Evolutionary conservation across 2,329 filamentous ascomycete species (phyloP), one percentile per base, ranked within the genome.

Genomic region (Magnaporthales sp.): DNA sequence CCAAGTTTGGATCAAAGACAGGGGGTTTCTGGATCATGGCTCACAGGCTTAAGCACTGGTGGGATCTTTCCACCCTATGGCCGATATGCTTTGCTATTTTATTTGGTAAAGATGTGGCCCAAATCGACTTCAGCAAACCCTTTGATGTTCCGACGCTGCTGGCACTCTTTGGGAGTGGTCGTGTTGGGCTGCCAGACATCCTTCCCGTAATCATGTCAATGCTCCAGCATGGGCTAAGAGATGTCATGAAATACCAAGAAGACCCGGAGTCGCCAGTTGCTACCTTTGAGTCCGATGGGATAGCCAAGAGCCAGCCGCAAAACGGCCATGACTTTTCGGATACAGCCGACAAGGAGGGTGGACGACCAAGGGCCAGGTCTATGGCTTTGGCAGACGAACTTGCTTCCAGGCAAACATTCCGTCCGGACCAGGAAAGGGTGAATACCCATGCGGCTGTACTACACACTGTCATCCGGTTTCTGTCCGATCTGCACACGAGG

Each of bases 11-110:
- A 1, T 80, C 76, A 15, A 97, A 96, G 77, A 92, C 90, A 11
- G 92, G 92, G 31, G 96, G 96, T 1, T 97, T 97, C 75, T 83
- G 84, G 38, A 90, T 97, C 69, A 89, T 98, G 86, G 90, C 90
- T 51, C 86, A 91, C 72, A 86, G 92, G 32, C 79, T 99, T 4
- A 92, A 89, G 73, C 83, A 89, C 72, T 97, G 93, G 88, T 99
- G 95, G 94, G 89, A 91, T 72, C 85, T 93, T 19, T 86, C 93
- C 2, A 86, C 88, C 0, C 78, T 98, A 29, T 98, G 95, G 95
- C 88, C 90, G 0, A 89, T 95, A 60, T 93, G 91, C 73, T 91
- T 99, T 76, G 89, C 91, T 66, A 90, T 98, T 26, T 78, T 99
- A 2, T 97, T 99, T 73, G 93, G 91, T 0, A 84, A 88, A 58